These are phyloP conservation scores for Piloderma croceum DNA, from an alignment of 768 basidiomycete species.

Conservation along the genomic window DNA sequence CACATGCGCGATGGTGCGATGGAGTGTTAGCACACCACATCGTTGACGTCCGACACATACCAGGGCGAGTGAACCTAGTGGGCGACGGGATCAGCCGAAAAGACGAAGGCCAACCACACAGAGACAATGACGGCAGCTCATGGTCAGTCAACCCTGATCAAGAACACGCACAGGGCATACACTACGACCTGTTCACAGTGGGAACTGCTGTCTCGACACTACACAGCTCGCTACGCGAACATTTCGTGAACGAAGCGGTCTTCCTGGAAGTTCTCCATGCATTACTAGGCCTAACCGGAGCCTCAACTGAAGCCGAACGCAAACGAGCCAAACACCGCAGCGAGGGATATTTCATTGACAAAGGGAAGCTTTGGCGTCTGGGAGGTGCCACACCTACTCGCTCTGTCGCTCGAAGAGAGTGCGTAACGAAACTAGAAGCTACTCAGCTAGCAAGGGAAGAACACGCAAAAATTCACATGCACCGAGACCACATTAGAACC, in stretches of 20 bases:
- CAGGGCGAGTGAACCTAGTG: slow-evolving; percentile 16
- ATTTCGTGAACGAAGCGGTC: slow-evolving; percentile 9
- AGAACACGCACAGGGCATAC: slow-evolving; percentile 6
- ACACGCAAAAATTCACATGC: slow-evolving; percentile 22
- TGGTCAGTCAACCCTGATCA: slow-evolving; percentile 6
- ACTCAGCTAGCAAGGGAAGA: slow-evolving; percentile 2
- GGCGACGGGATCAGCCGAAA: slow-evolving; percentile 22
- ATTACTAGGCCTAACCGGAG: background rate
- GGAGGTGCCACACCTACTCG: background rate
- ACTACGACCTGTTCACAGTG: slow-evolving; percentile 15
- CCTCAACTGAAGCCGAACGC: background rate
- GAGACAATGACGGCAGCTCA: slow-evolving; percentile 16
- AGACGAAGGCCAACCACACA: slow-evolving; percentile 6
- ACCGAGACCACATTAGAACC: slow-evolving; percentile 28
- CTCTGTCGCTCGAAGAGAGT: slow-evolving; percentile 19
- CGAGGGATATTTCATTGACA: slow-evolving; percentile 21
- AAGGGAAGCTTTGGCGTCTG: slow-evolving; percentile 23
- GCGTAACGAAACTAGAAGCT: slow-evolving; percentile 14
- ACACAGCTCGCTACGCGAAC: slow-evolving; percentile 3
- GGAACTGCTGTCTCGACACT: background rate
- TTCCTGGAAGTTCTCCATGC: background rate
- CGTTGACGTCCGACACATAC: slow-evolving; percentile 15
- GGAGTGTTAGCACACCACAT: slow-evolving; percentile 20
- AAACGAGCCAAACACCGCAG: slow-evolving; percentile 4
- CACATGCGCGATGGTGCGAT: slow-evolving; percentile 25